These are phyloP conservation scores for Trichoderma polysporum DNA, from an alignment of 2,329 filamentous ascomycete genomes.

Conservation along the genomic window DNA sequence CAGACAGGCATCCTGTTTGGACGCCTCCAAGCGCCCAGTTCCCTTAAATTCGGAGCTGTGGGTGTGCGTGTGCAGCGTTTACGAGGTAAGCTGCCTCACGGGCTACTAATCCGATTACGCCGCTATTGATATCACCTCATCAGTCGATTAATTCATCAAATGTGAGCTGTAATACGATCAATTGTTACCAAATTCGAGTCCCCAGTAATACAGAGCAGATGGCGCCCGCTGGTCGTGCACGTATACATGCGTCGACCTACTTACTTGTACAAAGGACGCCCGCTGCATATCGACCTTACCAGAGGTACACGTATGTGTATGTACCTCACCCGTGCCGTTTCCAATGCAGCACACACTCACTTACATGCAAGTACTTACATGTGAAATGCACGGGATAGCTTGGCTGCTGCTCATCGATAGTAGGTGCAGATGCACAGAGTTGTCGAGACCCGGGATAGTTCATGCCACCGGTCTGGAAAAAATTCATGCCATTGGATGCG, in stretches of 20 bases:
- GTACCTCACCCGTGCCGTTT: neutral
- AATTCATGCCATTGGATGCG: conserved; percentile 4
- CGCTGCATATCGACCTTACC: neutral
- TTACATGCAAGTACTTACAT: neutral
- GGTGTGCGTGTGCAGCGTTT: neutral
- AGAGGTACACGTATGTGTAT: neutral
- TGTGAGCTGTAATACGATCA: neutral
- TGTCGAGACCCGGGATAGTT: conserved; percentile 9
- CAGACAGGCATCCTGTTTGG: neutral
- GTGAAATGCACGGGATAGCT: neutral
- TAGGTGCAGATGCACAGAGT: conserved; percentile 13
- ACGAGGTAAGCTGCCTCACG: conserved; percentile 3
- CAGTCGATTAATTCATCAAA: neutral
- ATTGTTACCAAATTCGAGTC: neutral
- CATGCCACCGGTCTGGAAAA: neutral
- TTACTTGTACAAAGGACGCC: neutral
- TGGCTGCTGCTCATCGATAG: conserved; percentile 1
- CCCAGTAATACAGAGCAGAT: too few relatives aligned
- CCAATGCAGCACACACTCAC: conserved; percentile 13
- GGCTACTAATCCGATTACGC: neutral
- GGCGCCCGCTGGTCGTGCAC: neutral
- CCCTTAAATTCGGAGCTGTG: neutral
- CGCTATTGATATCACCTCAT: neutral
- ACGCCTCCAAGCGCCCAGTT: neutral
- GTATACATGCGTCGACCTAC: neutral